Conservation (phyloP, 2,329 filamentous ascomycete genomes). For the Penicillium sp. region DNA sequence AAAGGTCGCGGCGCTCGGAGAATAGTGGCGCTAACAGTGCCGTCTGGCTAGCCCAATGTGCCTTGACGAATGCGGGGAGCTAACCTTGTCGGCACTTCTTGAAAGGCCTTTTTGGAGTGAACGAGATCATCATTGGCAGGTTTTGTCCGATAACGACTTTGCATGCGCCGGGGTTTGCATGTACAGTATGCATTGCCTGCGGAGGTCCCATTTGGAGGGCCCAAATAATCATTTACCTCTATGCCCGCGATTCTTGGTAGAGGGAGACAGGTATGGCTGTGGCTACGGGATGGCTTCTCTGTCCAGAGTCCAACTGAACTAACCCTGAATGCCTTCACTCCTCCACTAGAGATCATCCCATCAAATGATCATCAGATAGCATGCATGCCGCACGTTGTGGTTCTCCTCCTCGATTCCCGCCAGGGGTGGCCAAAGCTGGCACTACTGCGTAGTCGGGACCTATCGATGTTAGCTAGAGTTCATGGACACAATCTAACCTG, state of each 20-base stretch:
- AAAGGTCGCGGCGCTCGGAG: neutral
- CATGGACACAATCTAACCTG: neutral
- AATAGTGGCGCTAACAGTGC: neutral
- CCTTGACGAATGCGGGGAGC: conserved; percentile 11
- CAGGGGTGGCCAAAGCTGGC: neutral
- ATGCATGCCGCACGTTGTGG: neutral
- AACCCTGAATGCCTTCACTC: neutral
- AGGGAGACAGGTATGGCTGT: neutral
- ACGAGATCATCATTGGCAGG: neutral
- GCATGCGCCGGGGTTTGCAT: neutral
- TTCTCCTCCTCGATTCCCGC: neutral
- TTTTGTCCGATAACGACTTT: neutral
- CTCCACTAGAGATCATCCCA: no score
- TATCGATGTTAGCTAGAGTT: conserved; percentile 3
- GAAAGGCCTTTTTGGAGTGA: neutral
- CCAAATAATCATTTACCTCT: neutral
- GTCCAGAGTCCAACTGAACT: neutral
- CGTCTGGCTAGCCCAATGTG: neutral
- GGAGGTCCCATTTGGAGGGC: neutral
- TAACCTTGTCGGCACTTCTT: neutral
- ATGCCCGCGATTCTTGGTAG: neutral
- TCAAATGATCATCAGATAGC: neutral
- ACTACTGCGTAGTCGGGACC: neutral
- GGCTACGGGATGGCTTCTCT: no score
- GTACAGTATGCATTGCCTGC: neutral